Conservation (phyloP, 2,329 filamentous ascomycete species). For the Penicillium sp. region DNA sequence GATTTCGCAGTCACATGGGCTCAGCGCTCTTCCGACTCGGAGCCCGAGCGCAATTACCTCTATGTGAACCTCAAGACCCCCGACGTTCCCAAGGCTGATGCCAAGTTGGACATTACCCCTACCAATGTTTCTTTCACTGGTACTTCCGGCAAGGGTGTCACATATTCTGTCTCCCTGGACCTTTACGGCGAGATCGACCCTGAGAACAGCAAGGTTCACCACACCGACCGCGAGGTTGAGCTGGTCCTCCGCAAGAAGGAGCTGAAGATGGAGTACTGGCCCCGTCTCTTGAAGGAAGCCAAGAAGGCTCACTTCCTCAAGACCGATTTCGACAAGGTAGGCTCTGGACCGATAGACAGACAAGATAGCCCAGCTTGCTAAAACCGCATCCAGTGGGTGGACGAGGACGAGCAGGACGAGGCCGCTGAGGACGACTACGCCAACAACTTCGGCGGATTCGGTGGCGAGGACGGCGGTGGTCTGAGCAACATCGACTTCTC, state of each 20-base stretch:
- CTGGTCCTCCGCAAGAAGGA: constrained; percentile 96
- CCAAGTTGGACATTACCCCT: constrained; percentile 79
- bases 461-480: constrained; percentile 48
- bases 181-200: constrained; percentile 89
- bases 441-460: constrained; percentile 48
- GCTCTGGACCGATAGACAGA: constrained; percentile 14
- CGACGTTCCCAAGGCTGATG: constrained; percentile 68
- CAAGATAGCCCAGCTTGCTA: constrained; percentile 6
- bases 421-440: constrained; percentile 68
- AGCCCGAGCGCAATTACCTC: constrained; percentile 85
- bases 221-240: constrained; percentile 83
- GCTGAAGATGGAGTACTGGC: constrained; percentile 90
- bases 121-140: constrained; percentile 75
- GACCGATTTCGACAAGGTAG: constrained; percentile 95
- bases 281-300: constrained; percentile 80
- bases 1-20: constrained; percentile 80
- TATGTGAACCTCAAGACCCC: constrained; percentile 86
- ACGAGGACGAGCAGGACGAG: constrained; percentile 97
- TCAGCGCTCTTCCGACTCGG: constrained; percentile 79
- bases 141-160: constrained; percentile 76
- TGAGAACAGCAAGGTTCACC: constrained; percentile 74
- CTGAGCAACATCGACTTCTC: constrained; percentile 91
- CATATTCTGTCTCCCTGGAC: constrained; percentile 78
- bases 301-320: constrained; percentile 94
- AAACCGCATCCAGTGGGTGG: constrained; percentile 64